Conservation (phyloP, 148 eudicot genomes). For the Suaeda aralocaspica region DNA sequence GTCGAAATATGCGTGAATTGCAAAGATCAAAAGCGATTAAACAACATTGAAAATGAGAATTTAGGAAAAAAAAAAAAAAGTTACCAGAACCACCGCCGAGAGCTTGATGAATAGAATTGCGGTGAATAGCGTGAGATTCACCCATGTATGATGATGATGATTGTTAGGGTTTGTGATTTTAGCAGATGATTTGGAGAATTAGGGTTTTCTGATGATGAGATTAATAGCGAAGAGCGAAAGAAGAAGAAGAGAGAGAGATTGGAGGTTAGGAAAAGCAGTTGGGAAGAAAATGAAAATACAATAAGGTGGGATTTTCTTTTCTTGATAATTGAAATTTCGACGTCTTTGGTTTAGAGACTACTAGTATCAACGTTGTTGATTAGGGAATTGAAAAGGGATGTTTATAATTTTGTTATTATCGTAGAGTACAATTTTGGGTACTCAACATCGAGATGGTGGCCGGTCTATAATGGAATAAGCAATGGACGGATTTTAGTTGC, state of each 20-base stretch:
- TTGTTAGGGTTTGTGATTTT: constrained; percentile 30
- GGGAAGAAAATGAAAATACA: background rate
- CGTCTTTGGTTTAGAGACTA: too few relatives aligned
- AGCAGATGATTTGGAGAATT: background rate
- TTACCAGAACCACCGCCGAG: constrained; percentile 81
- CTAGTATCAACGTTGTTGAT: too few relatives aligned
- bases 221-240: background rate
- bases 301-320: background rate
- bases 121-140: constrained; percentile 44
- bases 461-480: too few relatives aligned
- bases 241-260: background rate
- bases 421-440: too few relatives aligned
- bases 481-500: too few relatives aligned
- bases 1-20: constrained; percentile 3
- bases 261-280: background rate
- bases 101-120: constrained; percentile 59
- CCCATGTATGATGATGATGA: constrained; percentile 56
- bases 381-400: too few relatives aligned
- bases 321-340: background rate
- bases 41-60: background rate
- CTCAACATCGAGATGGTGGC: too few relatives aligned
- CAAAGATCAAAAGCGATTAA: constrained; percentile 7
- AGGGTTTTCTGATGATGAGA: constrained; percentile 17
- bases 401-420: too few relatives aligned
- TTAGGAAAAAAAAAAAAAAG: background rate